Conservation (phyloP, 495 filamentous ascomycete genomes). For the Durotheca rogersii region DNA sequence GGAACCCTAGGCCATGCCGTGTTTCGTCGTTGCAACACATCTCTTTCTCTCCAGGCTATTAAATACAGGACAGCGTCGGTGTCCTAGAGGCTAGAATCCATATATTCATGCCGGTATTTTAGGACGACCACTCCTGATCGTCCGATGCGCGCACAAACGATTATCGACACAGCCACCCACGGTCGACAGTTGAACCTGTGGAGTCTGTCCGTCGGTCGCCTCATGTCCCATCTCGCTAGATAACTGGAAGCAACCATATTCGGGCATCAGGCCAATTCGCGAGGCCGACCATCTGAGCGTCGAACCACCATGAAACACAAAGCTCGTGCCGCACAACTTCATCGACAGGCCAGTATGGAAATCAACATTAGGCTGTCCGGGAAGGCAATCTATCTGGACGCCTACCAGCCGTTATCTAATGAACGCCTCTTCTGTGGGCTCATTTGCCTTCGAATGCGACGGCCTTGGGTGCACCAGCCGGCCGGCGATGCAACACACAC, state of each 20-base stretch:
- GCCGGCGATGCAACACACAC: too few relatives aligned
- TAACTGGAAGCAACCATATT: too few relatives aligned
- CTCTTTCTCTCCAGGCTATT: neutral
- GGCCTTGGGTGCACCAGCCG: too few relatives aligned
- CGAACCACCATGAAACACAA: slow-evolving; percentile 11
- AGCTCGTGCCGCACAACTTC: neutral
- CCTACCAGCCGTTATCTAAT: too few relatives aligned
- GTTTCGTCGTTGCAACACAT: neutral
- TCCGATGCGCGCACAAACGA: slow-evolving; percentile 10
- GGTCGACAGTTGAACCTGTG: slow-evolving; percentile 5
- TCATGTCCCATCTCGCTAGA: too few relatives aligned
- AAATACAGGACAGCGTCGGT: neutral
- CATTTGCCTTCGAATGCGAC: too few relatives aligned
- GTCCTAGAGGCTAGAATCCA: neutral
- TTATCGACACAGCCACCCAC: too few relatives aligned
- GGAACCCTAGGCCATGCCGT: slow-evolving; percentile 6
- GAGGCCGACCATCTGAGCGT: slow-evolving; percentile 6
- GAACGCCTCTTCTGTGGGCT: too few relatives aligned
- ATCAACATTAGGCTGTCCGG: too few relatives aligned
- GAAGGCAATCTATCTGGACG: too few relatives aligned
- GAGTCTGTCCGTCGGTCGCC: too few relatives aligned
- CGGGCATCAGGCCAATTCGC: slow-evolving; percentile 6
- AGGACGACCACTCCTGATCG: slow-evolving; percentile 2
- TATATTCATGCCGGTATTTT: slow-evolving; percentile 17
- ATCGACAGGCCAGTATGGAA: too few relatives aligned